Conservation (phyloP, 768 basidiomycete genomes). For the Pholiota conissans region DNA sequence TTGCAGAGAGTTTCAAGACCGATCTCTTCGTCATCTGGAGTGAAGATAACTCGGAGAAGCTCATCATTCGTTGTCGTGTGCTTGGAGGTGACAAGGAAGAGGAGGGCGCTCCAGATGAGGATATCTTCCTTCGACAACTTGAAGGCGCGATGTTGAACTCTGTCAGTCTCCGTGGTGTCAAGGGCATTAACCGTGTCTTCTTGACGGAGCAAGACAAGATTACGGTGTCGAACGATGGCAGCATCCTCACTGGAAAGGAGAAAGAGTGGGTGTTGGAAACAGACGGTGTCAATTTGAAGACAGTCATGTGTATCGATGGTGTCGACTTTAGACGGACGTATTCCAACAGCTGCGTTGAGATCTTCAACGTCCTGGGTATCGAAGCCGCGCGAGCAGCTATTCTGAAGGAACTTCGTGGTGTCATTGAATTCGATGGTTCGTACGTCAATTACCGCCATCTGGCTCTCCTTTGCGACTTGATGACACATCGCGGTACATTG, state of each 20-base stretch:
- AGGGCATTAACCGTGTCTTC: slow-evolving; percentile 89
- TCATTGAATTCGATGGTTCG: slow-evolving; percentile 99
- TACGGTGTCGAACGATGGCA: slow-evolving; percentile 61
- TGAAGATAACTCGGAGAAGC: slow-evolving; percentile 97
- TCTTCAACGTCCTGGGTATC: slow-evolving; percentile 93
- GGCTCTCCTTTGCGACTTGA: slow-evolving; percentile 94
- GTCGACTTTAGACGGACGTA: slow-evolving; percentile 93
- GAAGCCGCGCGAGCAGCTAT: slow-evolving; percentile 95
- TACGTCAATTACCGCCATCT: slow-evolving; percentile 99
- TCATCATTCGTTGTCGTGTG: slow-evolving; percentile 95
- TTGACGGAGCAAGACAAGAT: slow-evolving; percentile 86
- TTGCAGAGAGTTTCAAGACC: slow-evolving; percentile 92
- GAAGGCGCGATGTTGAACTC: slow-evolving; percentile 97
- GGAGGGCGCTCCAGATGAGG: slow-evolving; percentile 78
- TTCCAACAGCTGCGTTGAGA: slow-evolving; percentile 95
- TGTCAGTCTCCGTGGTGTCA: slow-evolving; percentile 92
- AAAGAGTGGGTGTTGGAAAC: slow-evolving; percentile 98
- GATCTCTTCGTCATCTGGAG: slow-evolving; percentile 99
- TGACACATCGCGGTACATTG: slow-evolving; percentile 92
- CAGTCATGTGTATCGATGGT: slow-evolving; percentile 93
- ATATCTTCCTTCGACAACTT: slow-evolving; percentile 93
- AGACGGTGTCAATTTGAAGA: slow-evolving; percentile 93
- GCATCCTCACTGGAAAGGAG: slow-evolving; percentile 59
- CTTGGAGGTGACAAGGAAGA: slow-evolving; percentile 85
- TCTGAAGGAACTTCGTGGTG: slow-evolving; percentile 89